Evolutionary conservation across 1,284 basidiomycete species (phyloP).

Genomic region (Apiotrichum laibachii): DNA sequence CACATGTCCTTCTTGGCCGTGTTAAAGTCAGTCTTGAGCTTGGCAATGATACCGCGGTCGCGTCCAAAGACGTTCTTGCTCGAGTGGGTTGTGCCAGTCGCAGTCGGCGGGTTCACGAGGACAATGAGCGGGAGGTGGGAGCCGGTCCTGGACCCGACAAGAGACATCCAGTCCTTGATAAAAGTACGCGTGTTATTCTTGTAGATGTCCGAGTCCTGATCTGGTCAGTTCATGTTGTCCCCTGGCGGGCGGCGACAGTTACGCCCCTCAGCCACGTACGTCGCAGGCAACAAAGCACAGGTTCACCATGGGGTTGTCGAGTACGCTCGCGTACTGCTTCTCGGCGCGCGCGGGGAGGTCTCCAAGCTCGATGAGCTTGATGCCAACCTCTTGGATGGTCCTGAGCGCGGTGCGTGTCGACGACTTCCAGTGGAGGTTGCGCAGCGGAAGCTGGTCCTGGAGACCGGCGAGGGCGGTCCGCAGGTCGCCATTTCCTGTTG

Average conservation of each 20-base stretch:
- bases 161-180: conserved; percentile 83
- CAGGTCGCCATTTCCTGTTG: conserved; percentile 28
- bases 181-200: conserved; percentile 72
- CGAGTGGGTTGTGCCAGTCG: conserved; percentile 54
- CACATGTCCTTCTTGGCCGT: conserved; percentile 81
- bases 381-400: conserved; percentile 81
- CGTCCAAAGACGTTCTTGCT: conserved; percentile 53
- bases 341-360: conserved; percentile 51
- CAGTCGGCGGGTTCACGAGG: conserved; percentile 61
- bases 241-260: background rate
- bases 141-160: conserved; percentile 66
- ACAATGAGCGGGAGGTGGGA: conserved; percentile 83
- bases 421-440: conserved; percentile 87
- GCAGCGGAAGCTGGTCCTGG: conserved; percentile 72
- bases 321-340: conserved; percentile 63
- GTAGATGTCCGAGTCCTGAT: conserved; percentile 80
- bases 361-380: conserved; percentile 69
- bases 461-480: conserved; percentile 64
- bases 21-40: conserved; percentile 90
- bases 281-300: conserved; percentile 83
- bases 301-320: conserved; percentile 81
- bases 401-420: conserved; percentile 64
- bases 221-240: background rate
- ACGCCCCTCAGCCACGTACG: conserved; percentile 54
- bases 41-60: conserved; percentile 68